Conservation (phyloP, 176 grass and related monocot genomes). For the Puya raimondii region DNA sequence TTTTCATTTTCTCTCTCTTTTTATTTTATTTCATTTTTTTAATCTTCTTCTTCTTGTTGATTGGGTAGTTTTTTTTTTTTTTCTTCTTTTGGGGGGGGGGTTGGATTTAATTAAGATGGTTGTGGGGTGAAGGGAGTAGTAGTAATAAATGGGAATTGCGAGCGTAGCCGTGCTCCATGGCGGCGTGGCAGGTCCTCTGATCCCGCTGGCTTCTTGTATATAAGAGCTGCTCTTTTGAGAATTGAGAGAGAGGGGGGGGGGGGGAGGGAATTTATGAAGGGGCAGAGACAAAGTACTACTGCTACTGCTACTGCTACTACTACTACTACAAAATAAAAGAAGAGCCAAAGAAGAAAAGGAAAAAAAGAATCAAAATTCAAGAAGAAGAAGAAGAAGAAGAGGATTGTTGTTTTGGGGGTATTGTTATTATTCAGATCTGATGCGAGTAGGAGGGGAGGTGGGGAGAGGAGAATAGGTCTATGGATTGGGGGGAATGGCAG, state of each 20-base stretch:
- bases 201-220: constrained; percentile 35
- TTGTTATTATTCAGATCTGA: background rate
- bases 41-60: background rate
- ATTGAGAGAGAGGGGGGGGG: background rate
- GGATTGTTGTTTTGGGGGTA: background rate
- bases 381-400: no score
- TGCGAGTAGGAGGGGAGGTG: constrained; percentile 21
- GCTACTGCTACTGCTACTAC: no score
- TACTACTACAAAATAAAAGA: no score
- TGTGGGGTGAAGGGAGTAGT: background rate
- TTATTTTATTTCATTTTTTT: background rate
- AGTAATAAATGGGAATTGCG: constrained; percentile 76
- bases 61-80: background rate
- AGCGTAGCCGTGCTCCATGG: constrained; percentile 67
- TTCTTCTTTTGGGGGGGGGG: background rate
- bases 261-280: background rate
- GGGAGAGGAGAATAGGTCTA: constrained; percentile 30
- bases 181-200: constrained; percentile 85
- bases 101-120: no score
- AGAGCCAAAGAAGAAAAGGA: no score
- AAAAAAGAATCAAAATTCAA: no score
- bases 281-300: no score
- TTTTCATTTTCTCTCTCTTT: background rate
- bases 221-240: constrained; percentile 24
- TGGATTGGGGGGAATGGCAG: constrained; percentile 72